A percentile compares a stretch with the other conserved stretches of the same genome.
These are phyloP conservation scores for Acanthamoeba quina DNA, from an alignment of 208 protist species.

Conservation along the genomic window DNA sequence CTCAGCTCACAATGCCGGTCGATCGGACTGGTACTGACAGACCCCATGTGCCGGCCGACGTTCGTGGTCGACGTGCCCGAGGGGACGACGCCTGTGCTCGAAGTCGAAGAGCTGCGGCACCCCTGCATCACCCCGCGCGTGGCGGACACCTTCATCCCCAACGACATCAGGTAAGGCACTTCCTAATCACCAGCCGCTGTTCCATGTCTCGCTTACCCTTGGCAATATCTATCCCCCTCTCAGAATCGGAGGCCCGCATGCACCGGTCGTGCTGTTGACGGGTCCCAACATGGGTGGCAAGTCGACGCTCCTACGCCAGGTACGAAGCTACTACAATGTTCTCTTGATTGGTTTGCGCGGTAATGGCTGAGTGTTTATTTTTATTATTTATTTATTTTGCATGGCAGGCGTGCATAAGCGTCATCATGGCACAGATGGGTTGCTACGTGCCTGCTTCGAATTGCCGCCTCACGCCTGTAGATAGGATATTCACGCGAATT, in stretches of 20 bases:
- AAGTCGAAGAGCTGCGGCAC: conserved; percentile 78
- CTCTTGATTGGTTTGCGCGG: neutral
- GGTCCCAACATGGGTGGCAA: conserved; percentile 99
- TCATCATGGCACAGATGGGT: conserved; percentile 98
- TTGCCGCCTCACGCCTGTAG: conserved; percentile 90
- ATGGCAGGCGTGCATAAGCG: conserved; percentile 90
- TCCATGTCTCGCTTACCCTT: neutral
- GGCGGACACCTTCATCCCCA: conserved; percentile 83
- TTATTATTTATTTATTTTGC: neutral
- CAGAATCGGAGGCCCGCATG: conserved; percentile 13
- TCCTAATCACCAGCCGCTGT: neutral
- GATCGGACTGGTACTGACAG: neutral
- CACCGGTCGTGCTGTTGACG: conserved; percentile 94
- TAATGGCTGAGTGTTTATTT: neutral
- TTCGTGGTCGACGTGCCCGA: conserved; percentile 60
- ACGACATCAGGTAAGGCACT: conserved; percentile 74
- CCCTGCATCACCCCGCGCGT: conserved; percentile 76
- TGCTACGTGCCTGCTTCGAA: conserved; percentile 92
- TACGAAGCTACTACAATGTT: conserved; percentile 75
- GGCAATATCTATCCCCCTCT: neutral
- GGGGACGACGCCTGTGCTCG: conserved; percentile 1
- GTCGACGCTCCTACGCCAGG: conserved; percentile 96
- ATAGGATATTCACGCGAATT: conserved; percentile 98
- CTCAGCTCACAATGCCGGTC: no score
- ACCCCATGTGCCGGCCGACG: conserved; percentile 81